These are phyloP conservation scores for Microthyrium microscopicum DNA, from an alignment of 2,329 filamentous ascomycete species.

Conservation along the genomic window DNA sequence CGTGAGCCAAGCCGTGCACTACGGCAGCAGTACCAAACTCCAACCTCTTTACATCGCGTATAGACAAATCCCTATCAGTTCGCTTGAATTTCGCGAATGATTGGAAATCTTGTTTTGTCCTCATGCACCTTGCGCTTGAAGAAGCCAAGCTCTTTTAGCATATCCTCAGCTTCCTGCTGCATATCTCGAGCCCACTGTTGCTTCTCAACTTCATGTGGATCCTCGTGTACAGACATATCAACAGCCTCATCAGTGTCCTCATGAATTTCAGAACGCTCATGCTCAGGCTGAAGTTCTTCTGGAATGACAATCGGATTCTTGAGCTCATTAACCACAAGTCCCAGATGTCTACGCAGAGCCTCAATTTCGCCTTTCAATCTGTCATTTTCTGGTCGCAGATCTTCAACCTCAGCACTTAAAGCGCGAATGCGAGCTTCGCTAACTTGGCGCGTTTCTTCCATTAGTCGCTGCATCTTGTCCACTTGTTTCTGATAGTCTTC, in stretches of 20 bases:
- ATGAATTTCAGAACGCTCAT: slow-evolving; percentile 11
- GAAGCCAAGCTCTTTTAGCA: slow-evolving; percentile 62
- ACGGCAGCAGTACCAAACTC: too few species aligned
- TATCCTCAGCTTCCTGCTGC: slow-evolving; percentile 70
- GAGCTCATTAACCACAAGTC: slow-evolving; percentile 67
- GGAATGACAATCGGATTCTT: slow-evolving; percentile 73
- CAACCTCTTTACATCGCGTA: too few species aligned
- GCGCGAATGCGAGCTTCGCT: slow-evolving; percentile 88
- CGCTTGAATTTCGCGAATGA: too few species aligned
- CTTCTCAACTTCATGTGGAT: slow-evolving; percentile 20
- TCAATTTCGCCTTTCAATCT: slow-evolving; percentile 61
- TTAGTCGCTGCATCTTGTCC: slow-evolving; percentile 75
- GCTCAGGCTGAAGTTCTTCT: slow-evolving; percentile 10
- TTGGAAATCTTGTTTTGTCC: slow-evolving; percentile 49
- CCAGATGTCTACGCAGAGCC: slow-evolving; percentile 70
- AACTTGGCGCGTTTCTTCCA: slow-evolving; percentile 86
- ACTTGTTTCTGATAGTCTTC: slow-evolving; percentile 94
- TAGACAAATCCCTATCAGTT: too few species aligned
- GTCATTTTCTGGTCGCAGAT: slow-evolving; percentile 31
- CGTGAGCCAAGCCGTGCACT: too few species aligned
- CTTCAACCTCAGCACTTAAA: slow-evolving; percentile 38
- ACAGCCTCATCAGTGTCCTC: slow-evolving; percentile 11
- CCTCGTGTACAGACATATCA: slow-evolving; percentile 10
- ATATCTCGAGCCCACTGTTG: slow-evolving; percentile 39
- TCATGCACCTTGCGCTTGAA: slow-evolving; percentile 78